phyloP scores from a whole-genome alignment of 768 basidiomycete genomes.

The Lactarius sp. region DNA sequence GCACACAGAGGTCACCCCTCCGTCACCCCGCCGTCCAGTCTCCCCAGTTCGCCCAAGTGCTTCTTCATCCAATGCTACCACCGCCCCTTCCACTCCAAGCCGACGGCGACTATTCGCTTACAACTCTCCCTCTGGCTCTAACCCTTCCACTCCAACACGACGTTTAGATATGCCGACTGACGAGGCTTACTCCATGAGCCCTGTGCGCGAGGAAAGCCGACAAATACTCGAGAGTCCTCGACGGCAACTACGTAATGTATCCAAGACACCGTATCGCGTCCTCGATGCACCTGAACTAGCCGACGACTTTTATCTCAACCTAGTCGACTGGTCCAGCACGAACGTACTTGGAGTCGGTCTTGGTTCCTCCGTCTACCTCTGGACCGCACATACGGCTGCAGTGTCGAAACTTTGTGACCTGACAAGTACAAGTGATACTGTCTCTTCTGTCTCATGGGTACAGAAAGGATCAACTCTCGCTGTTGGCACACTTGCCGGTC shows the following conservation, averaged over 20 bases:
- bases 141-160: conserved; percentile 50
- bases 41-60: conserved; percentile 44
- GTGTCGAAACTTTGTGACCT: conserved; percentile 92
- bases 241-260: conserved; percentile 73
- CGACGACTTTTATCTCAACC: conserved; percentile 97
- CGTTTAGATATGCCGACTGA: conserved; percentile 81
- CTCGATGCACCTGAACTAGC: conserved; percentile 96
- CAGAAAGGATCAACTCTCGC: conserved; percentile 89
- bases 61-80: conserved; percentile 28
- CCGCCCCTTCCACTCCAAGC: conserved; percentile 41
- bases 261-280: conserved; percentile 95
- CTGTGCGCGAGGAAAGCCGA: conserved; percentile 79
- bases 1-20: conserved; percentile 72
- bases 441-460: conserved; percentile 92
- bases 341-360: conserved; percentile 94
- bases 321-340: conserved; percentile 95
- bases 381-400: conserved; percentile 90
- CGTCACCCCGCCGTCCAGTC: conserved; percentile 54
- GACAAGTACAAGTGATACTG: conserved; percentile 52
- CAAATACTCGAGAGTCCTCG: conserved; percentile 80
- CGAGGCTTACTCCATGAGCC: conserved; percentile 85
- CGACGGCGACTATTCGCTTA: conserved; percentile 64
- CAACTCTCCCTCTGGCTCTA: conserved; percentile 50
- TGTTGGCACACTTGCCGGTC: conserved; percentile 85
- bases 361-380: conserved; percentile 89